phyloP scores from a whole-genome alignment of 2,329 filamentous ascomycete species.

The Xylariaceae sp. region DNA sequence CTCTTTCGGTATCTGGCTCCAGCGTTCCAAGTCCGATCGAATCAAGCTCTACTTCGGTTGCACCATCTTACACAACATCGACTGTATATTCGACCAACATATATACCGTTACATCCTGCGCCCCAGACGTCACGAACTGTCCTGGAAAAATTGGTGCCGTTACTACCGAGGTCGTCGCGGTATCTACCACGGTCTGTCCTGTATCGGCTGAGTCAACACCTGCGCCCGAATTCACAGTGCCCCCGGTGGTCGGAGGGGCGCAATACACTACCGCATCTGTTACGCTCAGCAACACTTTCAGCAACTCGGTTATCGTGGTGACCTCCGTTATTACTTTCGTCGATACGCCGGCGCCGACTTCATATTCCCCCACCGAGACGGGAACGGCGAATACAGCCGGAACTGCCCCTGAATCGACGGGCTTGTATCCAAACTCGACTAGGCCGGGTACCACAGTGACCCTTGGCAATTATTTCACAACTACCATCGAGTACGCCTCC shows the following conservation, averaged over 20 bases:
- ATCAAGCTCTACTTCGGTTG: constrained; percentile 11
- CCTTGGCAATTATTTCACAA: constrained; percentile 34
- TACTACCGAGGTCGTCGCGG: constrained; percentile 33
- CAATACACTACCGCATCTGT: constrained; percentile 25
- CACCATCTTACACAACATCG: constrained; percentile 33
- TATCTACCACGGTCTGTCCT: constrained; percentile 37
- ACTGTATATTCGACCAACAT: constrained; percentile 36
- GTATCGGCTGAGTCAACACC: constrained; percentile 23
- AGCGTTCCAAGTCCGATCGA: constrained; percentile 1
- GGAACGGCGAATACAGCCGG: constrained; percentile 8
- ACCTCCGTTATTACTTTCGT: constrained; percentile 33
- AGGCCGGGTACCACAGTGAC: constrained; percentile 31
- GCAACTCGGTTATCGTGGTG: constrained; percentile 29
- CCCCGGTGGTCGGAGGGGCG: constrained; percentile 8
- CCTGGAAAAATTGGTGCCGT: constrained; percentile 29
- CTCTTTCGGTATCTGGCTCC: background rate
- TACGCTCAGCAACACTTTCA: constrained; percentile 31
- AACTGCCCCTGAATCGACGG: constrained; percentile 13
- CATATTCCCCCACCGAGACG: constrained; percentile 14
- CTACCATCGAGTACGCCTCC: constrained; percentile 31
- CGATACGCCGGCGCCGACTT: constrained; percentile 27
- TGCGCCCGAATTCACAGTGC: background rate
- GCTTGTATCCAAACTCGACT: constrained; percentile 8
- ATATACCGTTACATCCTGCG: constrained; percentile 35
- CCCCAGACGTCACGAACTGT: constrained; percentile 32